Percentiles rank a stretch among this genome's conserved stretches.
Evolutionary conservation across 1,284 basidiomycete species (phyloP).

Genomic region (Naganishia cerealis): DNA sequence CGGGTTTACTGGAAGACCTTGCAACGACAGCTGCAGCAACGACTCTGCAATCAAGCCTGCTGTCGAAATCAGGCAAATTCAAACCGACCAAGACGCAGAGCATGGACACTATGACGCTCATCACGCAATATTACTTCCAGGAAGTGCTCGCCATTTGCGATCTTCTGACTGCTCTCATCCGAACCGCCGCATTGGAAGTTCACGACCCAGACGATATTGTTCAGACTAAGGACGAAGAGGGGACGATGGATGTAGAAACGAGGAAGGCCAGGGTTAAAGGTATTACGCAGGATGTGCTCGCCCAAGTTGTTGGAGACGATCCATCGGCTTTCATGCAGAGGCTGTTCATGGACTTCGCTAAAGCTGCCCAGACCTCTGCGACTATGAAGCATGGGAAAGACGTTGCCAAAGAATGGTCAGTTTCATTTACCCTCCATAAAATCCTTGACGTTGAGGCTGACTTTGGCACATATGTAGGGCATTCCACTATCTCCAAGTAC

Average conservation of each 20-base stretch:
- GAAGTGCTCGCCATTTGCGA: conserved; percentile 18
- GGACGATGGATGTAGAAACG: conserved; percentile 11
- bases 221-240: neutral
- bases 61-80: conserved; percentile 19
- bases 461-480: neutral
- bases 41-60: conserved; percentile 19
- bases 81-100: conserved; percentile 19
- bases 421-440: neutral
- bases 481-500: conserved; percentile 30
- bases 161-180: conserved; percentile 26
- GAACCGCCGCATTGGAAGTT: neutral
- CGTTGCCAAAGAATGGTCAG: conserved; percentile 21
- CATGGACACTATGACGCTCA: conserved; percentile 8
- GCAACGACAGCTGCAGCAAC: conserved; percentile 17
- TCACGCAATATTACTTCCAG: conserved; percentile 31
- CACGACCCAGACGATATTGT: conserved; percentile 14
- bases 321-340: conserved; percentile 21
- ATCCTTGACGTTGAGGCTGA: neutral
- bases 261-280: conserved; percentile 16
- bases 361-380: conserved; percentile 20
- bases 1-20: conserved; percentile 22
- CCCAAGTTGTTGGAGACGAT: conserved; percentile 10
- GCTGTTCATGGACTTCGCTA: conserved; percentile 29
- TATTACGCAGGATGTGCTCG: conserved; percentile 17
- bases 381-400: conserved; percentile 22